Base-by-base conservation (phyloP, 208 protist species). In the Tritrichomonas musculus region DNA sequence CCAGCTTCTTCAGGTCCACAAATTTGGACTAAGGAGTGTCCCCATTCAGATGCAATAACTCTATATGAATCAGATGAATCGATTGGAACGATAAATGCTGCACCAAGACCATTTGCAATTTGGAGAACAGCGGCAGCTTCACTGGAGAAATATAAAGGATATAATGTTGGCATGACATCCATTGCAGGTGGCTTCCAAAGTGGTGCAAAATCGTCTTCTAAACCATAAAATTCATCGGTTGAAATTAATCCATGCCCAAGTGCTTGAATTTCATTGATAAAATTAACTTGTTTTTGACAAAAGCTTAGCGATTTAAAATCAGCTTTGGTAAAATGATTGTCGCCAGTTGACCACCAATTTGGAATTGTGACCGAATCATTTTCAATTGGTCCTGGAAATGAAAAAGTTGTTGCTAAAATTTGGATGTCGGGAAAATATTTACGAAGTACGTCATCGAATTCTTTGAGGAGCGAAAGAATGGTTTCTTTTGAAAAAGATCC, bases 231-330 rank as follows among this genome's bases (percentile, higher is more conserved):
- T 77, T 77, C 69, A 77, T 77, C 69, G 36, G 69, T 77, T 36
- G 69, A 77, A 47, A 77, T 77, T 9, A 77, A 20, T 27, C 69
- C 69, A 36, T 77, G 69, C 4, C 69, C 69, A 47, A 44, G 69
- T 20, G 69, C 25, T n/a, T 77, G 69, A 77, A 77, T 77, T 77
- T 77, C 69, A 77, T 77, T 77, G 22, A 77, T 77, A 22, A 77
- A 77, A 36, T 77, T n/a, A 20, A 77, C 11, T 77, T 77, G 69
- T 25, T 36, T 14, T 47, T 77, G 36, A 47, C 33, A 36, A 47
- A 77, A 47, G 1, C 33, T 14, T 47, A 77, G n/a, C 4, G 11
- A 25, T 27, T 11, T 36, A 47, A 77, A 77, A 14, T 77, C 69
- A 47, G 33, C 36, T 36, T 47, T 77, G 33, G 9, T 36, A 77